Evolutionary conservation across 164 flowering plant species (phyloP).

Genomic region (Malania oleifera): DNA sequence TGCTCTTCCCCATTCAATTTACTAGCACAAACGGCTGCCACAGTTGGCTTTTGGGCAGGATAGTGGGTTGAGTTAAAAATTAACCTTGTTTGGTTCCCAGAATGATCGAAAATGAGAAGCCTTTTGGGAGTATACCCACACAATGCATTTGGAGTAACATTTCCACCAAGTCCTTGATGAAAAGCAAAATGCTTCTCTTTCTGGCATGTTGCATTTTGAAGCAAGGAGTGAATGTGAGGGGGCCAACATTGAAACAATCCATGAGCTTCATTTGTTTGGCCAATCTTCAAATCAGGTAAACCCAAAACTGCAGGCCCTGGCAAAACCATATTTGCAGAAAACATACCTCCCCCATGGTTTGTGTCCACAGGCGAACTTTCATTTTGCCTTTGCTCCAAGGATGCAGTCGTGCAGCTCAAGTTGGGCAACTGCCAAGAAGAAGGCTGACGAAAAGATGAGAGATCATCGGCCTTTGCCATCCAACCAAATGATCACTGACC

Average conservation of each 20-base stretch:
- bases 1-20: neutral
- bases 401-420: slow-evolving; percentile 14
- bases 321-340: slow-evolving; percentile 10
- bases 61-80: slow-evolving; percentile 12
- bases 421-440: slow-evolving; percentile 16
- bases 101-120: slow-evolving; percentile 30
- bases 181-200: slow-evolving; percentile 3
- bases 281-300: slow-evolving; percentile 7
- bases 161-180: neutral
- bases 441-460: slow-evolving; percentile 12
- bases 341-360: neutral
- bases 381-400: slow-evolving; percentile 10
- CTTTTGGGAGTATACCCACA: slow-evolving; percentile 15
- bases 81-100: slow-evolving; percentile 25
- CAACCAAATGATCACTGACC: slow-evolving; percentile 11
- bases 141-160: slow-evolving; percentile 5
- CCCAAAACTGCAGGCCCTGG: slow-evolving; percentile 11
- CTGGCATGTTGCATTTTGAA: slow-evolving; percentile 4
- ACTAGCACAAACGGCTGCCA: neutral
- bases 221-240: slow-evolving; percentile 10
- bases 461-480: slow-evolving; percentile 24
- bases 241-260: slow-evolving; percentile 12
- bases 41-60: slow-evolving; percentile 10
- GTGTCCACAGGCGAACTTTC: slow-evolving; percentile 13
- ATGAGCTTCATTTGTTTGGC: slow-evolving; percentile 14